Evolutionary conservation across 2,329 filamentous ascomycete genomes (phyloP).

Genomic region (Fusarium sp.): DNA sequence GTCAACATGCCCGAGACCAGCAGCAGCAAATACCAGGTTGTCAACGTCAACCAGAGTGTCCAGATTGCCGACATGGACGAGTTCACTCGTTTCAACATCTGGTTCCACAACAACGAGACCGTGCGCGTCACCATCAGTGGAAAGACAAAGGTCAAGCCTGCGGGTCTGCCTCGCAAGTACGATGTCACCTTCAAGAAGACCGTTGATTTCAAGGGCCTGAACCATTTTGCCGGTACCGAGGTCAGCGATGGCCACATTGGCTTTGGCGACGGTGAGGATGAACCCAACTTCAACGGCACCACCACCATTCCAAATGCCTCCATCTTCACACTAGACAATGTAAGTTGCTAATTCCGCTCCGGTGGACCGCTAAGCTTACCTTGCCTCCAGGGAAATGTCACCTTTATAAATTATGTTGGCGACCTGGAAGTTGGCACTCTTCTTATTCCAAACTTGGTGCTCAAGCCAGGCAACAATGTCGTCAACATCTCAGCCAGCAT

Average conservation of each 20-base stretch:
- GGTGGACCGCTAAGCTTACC: conserved; percentile 7
- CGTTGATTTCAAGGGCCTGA: conserved; percentile 59
- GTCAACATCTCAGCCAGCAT: conserved; percentile 64
- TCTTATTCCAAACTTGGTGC: conserved; percentile 65
- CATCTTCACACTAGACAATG: conserved; percentile 69
- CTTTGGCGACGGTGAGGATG: conserved; percentile 51
- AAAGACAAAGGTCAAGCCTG: conserved; percentile 61
- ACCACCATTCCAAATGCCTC: conserved; percentile 71
- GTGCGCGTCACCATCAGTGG: conserved; percentile 62
- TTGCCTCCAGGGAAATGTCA: conserved; percentile 64
- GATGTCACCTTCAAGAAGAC: conserved; percentile 66
- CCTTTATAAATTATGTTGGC: conserved; percentile 66
- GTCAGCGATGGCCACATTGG: conserved; percentile 62
- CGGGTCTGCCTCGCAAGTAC: conserved; percentile 59
- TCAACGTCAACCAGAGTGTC: conserved; percentile 62
- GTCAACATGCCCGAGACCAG: conserved; percentile 63
- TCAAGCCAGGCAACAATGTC: conserved; percentile 67
- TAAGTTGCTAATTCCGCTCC: conserved; percentile 49
- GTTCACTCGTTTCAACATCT: conserved; percentile 64
- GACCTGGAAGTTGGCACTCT: conserved; percentile 62
- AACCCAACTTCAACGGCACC: conserved; percentile 68
- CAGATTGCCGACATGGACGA: conserved; percentile 57
- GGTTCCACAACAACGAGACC: conserved; percentile 61
- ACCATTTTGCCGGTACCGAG: conserved; percentile 64
- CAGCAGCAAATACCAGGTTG: conserved; percentile 57